Evolutionary conservation across 768 basidiomycete genomes (phyloP).

Genomic region (Macrocybe gigantea): DNA sequence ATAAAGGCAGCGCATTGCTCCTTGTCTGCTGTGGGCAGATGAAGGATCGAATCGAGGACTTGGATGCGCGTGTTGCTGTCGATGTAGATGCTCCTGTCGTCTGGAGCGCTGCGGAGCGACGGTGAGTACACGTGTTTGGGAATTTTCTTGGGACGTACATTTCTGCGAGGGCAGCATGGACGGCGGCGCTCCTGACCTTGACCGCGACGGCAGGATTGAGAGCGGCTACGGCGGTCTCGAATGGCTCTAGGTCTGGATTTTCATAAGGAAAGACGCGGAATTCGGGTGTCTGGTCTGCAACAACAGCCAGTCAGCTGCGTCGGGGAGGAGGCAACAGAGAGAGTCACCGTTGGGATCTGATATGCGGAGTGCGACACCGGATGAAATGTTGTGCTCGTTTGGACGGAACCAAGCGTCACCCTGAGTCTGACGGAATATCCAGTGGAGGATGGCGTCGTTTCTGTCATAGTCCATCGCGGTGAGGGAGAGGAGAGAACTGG

Average conservation of each 20-base stretch:
- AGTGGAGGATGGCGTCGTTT: conserved; percentile 74
- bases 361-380: conserved; percentile 61
- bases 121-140: neutral
- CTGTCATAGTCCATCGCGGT: conserved; percentile 65
- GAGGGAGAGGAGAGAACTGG: no score
- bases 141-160: conserved; percentile 38
- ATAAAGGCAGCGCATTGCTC: conserved; percentile 88
- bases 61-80: conserved; percentile 84
- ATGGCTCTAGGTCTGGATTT: conserved; percentile 62
- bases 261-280: conserved; percentile 86
- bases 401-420: conserved; percentile 83
- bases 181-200: conserved; percentile 71
- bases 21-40: conserved; percentile 75
- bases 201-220: conserved; percentile 82
- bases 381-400: conserved; percentile 65
- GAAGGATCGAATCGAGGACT: conserved; percentile 71
- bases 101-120: conserved; percentile 36
- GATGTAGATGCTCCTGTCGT: conserved; percentile 58
- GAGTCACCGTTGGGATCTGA: conserved; percentile 26
- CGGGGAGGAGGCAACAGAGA: conserved; percentile 15
- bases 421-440: conserved; percentile 74
- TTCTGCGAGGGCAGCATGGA: conserved; percentile 71
- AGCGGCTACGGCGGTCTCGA: conserved; percentile 62
- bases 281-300: conserved; percentile 24
- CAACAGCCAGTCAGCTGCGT: neutral